Percentiles rank a stretch among this genome's conserved stretches.
Conservation (phyloP, 257 asterid species). For the Solanum tacnaense region DNA sequence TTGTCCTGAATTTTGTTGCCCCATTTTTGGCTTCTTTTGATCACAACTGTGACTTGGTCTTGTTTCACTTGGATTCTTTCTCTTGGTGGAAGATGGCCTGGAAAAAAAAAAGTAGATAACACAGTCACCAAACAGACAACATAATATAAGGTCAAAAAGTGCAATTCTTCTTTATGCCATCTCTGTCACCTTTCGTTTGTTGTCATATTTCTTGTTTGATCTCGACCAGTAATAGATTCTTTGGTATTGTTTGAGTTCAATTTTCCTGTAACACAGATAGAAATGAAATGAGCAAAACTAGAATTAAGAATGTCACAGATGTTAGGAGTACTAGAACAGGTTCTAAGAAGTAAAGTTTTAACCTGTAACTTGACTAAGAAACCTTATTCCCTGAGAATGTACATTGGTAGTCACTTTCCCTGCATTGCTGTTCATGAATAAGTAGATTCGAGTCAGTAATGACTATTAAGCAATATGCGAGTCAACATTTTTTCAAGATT, state of each 20-base stretch:
- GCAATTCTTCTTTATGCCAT: not conserved
- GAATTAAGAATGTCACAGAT: not conserved
- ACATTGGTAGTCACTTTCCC: constrained; percentile 71
- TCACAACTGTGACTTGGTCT: constrained; percentile 33
- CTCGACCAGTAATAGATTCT: constrained; percentile 13
- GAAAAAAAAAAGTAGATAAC: not conserved
- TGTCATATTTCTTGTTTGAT: constrained; percentile 19
- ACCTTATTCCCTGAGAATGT: constrained; percentile 83
- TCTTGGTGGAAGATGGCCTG: constrained; percentile 10
- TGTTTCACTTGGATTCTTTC: constrained; percentile 18
- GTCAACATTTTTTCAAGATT: not conserved
- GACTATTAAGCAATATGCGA: not conserved
- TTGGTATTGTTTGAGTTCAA: constrained; percentile 19
- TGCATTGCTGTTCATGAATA: constrained; percentile 46
- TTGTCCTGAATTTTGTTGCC: constrained; percentile 15
- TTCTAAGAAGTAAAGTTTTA: not conserved
- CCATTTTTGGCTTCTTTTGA: constrained; percentile 47
- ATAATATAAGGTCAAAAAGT: not conserved
- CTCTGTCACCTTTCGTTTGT: constrained; percentile 36
- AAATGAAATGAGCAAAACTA: not conserved
- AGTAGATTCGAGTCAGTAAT: not conserved
- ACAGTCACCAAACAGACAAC: constrained; percentile 10
- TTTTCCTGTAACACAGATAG: constrained; percentile 22
- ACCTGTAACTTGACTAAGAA: constrained; percentile 78
- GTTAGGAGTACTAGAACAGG: not conserved